Evolutionary conservation across 768 basidiomycete genomes (phyloP), one percentile per base, ranked within the genome.

Genomic region (Termitomyces sp.): DNA sequence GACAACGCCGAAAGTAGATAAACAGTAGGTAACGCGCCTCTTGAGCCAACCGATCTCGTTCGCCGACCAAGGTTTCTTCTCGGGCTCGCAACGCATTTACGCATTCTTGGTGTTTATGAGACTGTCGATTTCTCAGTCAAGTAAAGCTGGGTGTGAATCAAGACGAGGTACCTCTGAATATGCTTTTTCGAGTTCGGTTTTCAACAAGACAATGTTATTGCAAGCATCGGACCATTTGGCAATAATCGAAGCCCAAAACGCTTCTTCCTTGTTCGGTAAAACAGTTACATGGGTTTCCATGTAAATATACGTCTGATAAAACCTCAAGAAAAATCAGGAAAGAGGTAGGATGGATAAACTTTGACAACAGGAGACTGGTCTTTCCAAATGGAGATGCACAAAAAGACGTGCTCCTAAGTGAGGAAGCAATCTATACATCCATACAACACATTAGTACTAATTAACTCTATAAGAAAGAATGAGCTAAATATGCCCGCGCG

Each of bases 151-250:
- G n/a, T 40, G 25, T 43, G 19, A 3, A 45, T 1, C 21, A 5
- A 1, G 6, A 31, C 23, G 32, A 37, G 37, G 35, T 34, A 60
- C 59, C 55, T 60, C 59, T n/a, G n/a, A 25, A 8, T 57, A 61
- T 16, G 65, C 65, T 34, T 65, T 64, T 37, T 64, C 63, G 12
- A 75, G 66, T 53, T 75, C 71, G 25, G 66, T 64, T 61, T 69
- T 70, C 56, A 77, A 66, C 40, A 59, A 59, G 48, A 71, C 67
- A 21, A 69, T 68, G 27, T 62, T 67, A 48, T 71, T 68, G 43
- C 69, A 72, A 11, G 75, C 70, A 32, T 73, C 69, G n/a, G 72
- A 73, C 71, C 71, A 74, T 56, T 68, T 70, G 63, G 71, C 71
- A 51, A 73, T 58, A 34, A 73, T 66, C 37, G 68, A 68, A 32